A percentile compares a stretch with the other conserved stretches of the same genome.
phyloP scores from a whole-genome alignment of 1,139 yeast species.

The Candida sanyaensis region DNA sequence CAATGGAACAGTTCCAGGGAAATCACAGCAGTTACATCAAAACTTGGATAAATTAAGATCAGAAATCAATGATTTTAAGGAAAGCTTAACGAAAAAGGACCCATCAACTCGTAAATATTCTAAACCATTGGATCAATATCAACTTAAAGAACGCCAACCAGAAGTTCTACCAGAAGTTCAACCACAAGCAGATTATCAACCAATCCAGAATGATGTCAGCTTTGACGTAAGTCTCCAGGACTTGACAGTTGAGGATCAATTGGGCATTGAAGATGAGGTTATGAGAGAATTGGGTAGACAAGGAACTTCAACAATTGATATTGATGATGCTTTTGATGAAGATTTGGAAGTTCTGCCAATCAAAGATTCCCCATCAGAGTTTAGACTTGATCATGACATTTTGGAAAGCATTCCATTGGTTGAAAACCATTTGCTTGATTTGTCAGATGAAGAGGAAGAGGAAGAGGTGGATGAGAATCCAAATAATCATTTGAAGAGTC shows the following conservation, averaged over 20 bases:
- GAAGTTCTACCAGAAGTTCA: not conserved
- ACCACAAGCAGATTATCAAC: constrained; percentile 4
- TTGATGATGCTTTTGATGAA: constrained; percentile 10
- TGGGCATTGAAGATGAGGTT: constrained; percentile 36
- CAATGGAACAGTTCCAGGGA: constrained; percentile 13
- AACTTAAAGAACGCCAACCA: not conserved
- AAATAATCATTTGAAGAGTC: not conserved
- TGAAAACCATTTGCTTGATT: constrained; percentile 6
- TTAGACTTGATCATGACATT: constrained; percentile 9
- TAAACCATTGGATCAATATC: not conserved
- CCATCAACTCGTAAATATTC: constrained; percentile 7
- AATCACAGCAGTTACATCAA: constrained; percentile 41
- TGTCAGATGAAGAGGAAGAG: constrained; percentile 8
- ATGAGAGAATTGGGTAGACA: constrained; percentile 14
- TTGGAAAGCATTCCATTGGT: constrained; percentile 8
- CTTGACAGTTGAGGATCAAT: constrained; percentile 41
- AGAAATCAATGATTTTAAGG: constrained; percentile 51
- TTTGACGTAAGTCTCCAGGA: constrained; percentile 45
- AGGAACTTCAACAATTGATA: constrained; percentile 5
- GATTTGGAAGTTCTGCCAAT: constrained; percentile 8
- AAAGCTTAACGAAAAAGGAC: constrained; percentile 38
- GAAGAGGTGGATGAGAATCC: constrained; percentile 4
- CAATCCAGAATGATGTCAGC: constrained; percentile 30
- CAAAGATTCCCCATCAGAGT: constrained; percentile 3
- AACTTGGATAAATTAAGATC: constrained; percentile 44